Base-by-base conservation (phyloP, 495 filamentous ascomycete species). In the Aspergillus bridgeri region DNA sequence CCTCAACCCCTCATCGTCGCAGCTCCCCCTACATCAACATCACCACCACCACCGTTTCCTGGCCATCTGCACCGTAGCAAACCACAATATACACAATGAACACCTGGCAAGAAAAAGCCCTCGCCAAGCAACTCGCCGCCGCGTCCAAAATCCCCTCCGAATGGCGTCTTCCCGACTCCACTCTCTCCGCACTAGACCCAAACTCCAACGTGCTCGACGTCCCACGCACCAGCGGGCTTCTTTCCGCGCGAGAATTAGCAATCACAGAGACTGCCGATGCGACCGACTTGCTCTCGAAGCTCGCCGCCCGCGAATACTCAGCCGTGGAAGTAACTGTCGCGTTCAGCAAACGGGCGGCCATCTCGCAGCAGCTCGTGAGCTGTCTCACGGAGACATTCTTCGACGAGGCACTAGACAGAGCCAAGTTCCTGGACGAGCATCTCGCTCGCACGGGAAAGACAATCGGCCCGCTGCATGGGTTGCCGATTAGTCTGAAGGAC, bases 401-500 rank as follows among this genome's bases (percentile, higher is more conserved):
- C 8, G 60, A 68, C 2, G 38, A 62, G 6, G 76, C 74, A 2
- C 48, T 79, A 3, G 54, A 46, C 2, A 64, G 67, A 3, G 76
- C 77, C 0, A 48, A 60, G 33, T 51, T 71, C 29, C 60, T 78
- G 0, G 78, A 81, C 54, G 62, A 63, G 0, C 62, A 73, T 43
- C 50, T 75, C 1, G 53, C 27, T 4, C 60, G 60, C 9, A 64
- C 64, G 1, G 64, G 67, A 0, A 77, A 74, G 33, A 69, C 76
- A 3, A 63, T 83, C 19, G 85, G 86, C 0, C 83, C 84, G 0
- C 70, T 89, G 0, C 85, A 89, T 56, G 86, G 86, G 24, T 61
- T 89, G 3, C 85, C 85, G 0, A 81, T 88, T 29, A 83, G 77
- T 56, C 69, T 88, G 38, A 90, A 90, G 67, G 86, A 89, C 57